Evolutionary conservation across 495 filamentous ascomycete genomes (phyloP), one percentile per base, ranked within the genome.

Genomic region (Aspergillus haitiensis): DNA sequence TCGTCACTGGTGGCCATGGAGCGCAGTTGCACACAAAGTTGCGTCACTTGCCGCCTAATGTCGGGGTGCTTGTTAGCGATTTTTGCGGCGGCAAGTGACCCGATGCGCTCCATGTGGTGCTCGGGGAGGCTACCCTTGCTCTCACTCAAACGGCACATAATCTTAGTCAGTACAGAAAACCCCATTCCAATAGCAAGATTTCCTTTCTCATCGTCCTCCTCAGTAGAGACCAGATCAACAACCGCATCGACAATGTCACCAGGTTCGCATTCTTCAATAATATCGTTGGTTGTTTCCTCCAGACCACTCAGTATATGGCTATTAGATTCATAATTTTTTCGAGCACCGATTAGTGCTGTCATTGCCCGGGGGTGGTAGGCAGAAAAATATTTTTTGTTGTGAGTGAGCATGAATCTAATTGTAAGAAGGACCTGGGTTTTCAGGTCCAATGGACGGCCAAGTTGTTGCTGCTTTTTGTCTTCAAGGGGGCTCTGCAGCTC

Each of bases 351-450:
- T 48, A 96, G 65, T 21, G 89, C 81, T 65, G 87, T 77, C 47
- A 96, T 77, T 1, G 85, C 83, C 3, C 81, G 80, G 0, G 85
- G 78, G 21, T 88, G 84, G 70, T 88, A 88, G 1, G 80, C 79
- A 31, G 82, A 75, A 66, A 92, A 89, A 45, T 81, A 78, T 16
- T 82, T 77, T 15, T 82, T 81, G 60, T 87, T 85, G 62, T 88
- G 82, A 52, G 82, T 81, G 45, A 94, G 82, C 63, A 97, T 82
- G 18, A 90, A 80, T 56, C 90, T 88, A 62, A 97, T 84, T 2
- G 92, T 92, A 3, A 87, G 81, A 16, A 97, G 77, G 7, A 89
- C 87, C 70, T 97, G 93, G 7, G 89, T 88, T 71, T 93, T 92
- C 56, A 93, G 81, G 55, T 95, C 91, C 54, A 84, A 81, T 0